Conservation (phyloP, 176 grass and related monocot species). For the Saccharum spontaneum region DNA sequence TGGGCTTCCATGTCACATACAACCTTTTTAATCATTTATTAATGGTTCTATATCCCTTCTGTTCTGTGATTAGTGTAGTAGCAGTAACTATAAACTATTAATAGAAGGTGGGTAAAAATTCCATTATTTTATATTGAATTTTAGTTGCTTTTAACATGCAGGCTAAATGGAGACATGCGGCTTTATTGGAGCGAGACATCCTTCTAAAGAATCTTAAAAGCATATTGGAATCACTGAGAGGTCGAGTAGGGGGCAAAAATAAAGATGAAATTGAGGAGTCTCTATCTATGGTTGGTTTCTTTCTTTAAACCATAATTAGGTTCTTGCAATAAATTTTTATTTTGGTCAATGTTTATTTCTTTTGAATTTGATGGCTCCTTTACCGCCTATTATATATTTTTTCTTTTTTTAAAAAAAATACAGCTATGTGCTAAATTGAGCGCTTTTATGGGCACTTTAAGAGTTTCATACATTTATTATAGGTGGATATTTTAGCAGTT, state of each 20-base stretch:
- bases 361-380: not conserved
- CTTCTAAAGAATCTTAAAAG: constrained; percentile 77
- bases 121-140: not conserved
- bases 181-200: constrained; percentile 65
- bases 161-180: constrained; percentile 72
- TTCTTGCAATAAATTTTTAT: not conserved
- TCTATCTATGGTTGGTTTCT: constrained; percentile 71
- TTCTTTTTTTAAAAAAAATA: no score
- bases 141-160: constrained; percentile 30
- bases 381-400: not conserved
- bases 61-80: not conserved
- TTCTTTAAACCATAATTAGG: constrained; percentile 25
- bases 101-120: not conserved
- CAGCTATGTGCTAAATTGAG: not conserved
- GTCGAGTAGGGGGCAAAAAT: constrained; percentile 57
- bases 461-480: constrained; percentile 6
- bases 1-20: not conserved
- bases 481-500: constrained; percentile 79
- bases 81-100: not conserved
- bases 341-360: constrained; percentile 13
- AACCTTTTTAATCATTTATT: not conserved
- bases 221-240: constrained; percentile 60
- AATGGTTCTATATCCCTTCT: not conserved
- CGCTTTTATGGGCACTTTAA: not conserved
- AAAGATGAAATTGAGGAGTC: constrained; percentile 71